Percentiles rank a stretch among this genome's conserved stretches.
Evolutionary conservation across 2,329 filamentous ascomycete genomes (phyloP).

Genomic region (Triangularia setosa): DNA sequence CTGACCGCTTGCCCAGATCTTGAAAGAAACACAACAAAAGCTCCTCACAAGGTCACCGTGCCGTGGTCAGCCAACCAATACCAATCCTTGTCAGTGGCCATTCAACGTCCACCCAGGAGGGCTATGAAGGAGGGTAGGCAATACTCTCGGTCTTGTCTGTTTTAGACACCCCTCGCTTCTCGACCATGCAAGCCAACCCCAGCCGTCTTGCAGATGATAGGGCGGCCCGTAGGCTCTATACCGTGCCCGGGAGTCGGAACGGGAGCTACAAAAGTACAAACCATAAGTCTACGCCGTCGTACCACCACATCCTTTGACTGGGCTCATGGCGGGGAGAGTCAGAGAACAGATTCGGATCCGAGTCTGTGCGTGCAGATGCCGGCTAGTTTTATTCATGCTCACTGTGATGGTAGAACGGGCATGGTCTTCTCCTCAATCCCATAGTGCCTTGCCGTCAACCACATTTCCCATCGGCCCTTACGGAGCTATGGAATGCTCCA

Average conservation of each 20-base stretch:
- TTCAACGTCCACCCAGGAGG: background rate
- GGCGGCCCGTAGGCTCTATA: conserved; percentile 1
- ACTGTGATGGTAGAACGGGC: background rate
- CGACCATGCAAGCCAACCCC: background rate
- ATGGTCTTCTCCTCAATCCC: background rate
- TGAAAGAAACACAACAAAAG: background rate
- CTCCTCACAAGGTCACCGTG: background rate
- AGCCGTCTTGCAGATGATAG: background rate
- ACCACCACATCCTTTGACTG: background rate
- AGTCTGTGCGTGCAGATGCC: background rate
- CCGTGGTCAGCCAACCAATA: background rate
- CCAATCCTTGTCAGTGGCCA: background rate
- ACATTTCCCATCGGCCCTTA: background rate
- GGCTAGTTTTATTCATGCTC: background rate
- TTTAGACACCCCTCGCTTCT: background rate
- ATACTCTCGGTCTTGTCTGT: background rate
- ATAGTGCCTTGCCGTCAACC: background rate
- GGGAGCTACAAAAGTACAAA: background rate
- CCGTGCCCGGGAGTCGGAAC: conserved; percentile 5
- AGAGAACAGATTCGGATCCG: background rate
- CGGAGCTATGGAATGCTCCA: background rate
- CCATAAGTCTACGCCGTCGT: background rate
- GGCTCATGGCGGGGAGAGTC: background rate
- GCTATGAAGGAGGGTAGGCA: background rate
- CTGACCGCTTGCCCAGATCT: background rate